Base-by-base conservation (phyloP, 1,284 basidiomycete genomes). In the Apiotrichum mycotoxinovorans region DNA sequence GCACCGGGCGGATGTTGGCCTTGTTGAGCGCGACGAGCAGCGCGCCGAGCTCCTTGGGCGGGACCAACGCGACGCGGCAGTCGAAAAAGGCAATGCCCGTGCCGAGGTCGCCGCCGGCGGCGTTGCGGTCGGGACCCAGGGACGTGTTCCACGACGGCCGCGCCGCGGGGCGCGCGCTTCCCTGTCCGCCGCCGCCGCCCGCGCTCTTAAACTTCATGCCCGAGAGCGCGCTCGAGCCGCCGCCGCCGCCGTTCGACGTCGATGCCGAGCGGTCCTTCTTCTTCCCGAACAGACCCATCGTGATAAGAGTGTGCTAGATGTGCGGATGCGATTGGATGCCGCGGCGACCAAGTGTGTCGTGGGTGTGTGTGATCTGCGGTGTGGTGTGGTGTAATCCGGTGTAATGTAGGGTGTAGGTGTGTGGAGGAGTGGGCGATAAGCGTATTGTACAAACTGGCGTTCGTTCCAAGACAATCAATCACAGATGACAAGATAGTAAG, bases 61-160 rank as follows among this genome's bases (percentile, higher is more conserved):
- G 49, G 9, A 52, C 51, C 22, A 56, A 34, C 10, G 48, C 48
- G 17, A 62, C 57, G 14, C 55, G 57, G 34, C 48, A 49, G 54
- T 62, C 61, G 38, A 62, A 46, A 35, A 62, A 62, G 5, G 51
- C 54, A n/a, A 62, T 34, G 20, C 61, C 61, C 4, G 45, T 47
- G 12, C 47, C 43, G 4, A 25, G 33, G 25, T 51, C 38, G 35
- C 34, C 44, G 20, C 26, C 37, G 11, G 35, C 23, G 11, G 33
- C 38, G 20, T 53, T 51, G 18, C 47, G 22, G 49, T 62, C 61
- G 10, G 61, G 57, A 15, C 46, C 38, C 34, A 62, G 37, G 18
- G 48, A 45, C 3, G 57, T 58, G 48, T 51, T 51, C 61, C 61
- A 62, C 20, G 54, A 40, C n/a, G 54, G 57, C 17, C 57, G 57